Conservation (phyloP, 106 monocot genomes). For the Allium sativum region DNA sequence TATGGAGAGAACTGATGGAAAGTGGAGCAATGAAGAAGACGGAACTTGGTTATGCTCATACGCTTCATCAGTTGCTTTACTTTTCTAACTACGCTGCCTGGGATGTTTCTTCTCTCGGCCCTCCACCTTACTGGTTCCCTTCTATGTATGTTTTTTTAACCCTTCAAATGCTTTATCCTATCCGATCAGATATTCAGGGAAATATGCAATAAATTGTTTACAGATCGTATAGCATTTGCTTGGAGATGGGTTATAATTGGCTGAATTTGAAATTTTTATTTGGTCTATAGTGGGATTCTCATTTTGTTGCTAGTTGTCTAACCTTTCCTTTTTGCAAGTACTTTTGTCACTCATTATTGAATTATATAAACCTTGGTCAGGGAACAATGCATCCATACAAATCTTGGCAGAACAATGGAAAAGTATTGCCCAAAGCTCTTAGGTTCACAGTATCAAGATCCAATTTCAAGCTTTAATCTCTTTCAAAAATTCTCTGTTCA, state of each 20-base stretch:
- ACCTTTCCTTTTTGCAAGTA: background rate
- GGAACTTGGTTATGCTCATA: slow-evolving; percentile 47
- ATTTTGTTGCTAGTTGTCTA: background rate
- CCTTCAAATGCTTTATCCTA: background rate
- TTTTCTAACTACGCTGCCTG: slow-evolving; percentile 65
- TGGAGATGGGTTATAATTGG: too few species aligned
- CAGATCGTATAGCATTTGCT: background rate
- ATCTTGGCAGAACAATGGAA: slow-evolving; percentile 76
- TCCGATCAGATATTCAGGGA: background rate
- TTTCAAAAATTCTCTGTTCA: slow-evolving; percentile 62
- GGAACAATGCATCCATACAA: slow-evolving; percentile 33
- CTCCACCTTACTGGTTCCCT: slow-evolving; percentile 80
- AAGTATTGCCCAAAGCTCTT: slow-evolving; percentile 48
- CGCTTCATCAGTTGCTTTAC: slow-evolving; percentile 80
- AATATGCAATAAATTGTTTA: background rate
- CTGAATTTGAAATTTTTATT: background rate
- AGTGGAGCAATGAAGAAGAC: slow-evolving; percentile 22
- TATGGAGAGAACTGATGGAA: slow-evolving; percentile 31
- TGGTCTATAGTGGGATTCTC: background rate
- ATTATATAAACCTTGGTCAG: slow-evolving; percentile 16
- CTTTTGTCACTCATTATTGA: background rate
- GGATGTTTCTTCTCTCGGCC: slow-evolving; percentile 46
- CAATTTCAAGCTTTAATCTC: slow-evolving; percentile 55
- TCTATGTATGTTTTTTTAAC: slow-evolving; percentile 15
- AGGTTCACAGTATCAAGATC: slow-evolving; percentile 67